Base-by-base conservation (phyloP, 1,284 basidiomycete genomes). In the Moniliophthora roreri region DNA sequence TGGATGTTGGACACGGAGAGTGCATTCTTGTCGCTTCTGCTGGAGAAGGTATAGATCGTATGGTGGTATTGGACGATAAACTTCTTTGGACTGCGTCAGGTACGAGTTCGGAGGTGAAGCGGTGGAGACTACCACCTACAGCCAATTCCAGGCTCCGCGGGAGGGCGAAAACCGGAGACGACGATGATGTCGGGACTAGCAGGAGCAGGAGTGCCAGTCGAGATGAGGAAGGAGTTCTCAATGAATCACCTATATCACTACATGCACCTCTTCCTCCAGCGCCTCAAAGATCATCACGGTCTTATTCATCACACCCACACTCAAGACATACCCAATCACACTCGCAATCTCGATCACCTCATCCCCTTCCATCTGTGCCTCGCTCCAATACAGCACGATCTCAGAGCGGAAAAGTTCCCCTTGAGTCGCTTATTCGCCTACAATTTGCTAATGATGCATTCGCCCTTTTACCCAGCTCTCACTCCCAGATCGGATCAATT, bases 11-110 rank as follows among this genome's bases (percentile, higher is more conserved):
- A 1, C 91, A 98, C 50, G 95, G 91, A 38, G 91, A 95, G 68
- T 98, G 95, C 64, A 75, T 94, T 24, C 78, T 97, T 1, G 82
- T 69, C 16, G 57, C 62, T 13, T 56, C 56, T 10, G 56, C 66
- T 21, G 63, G 71, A 9, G 85, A 90, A 57, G 95, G 94, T 7
- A 85, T 99, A 63, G 90, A 88, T 66, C 87, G 87, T 66, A 89
- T 98, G 56, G 81, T 89, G 11, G 87, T 84, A 0, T 82, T 93
- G 72, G 93, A 96, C 63, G 91, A 98, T 65, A 80, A 85, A 48
- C 79, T 89, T 42, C 78, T 99, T 2, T 99, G 95, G 95, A 93
- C 95, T 0, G 93, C 95, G 0, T 89, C 89, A 1, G 88, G 91
- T 2, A 46, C 44, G 24, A 84, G 79, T 51, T 91, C 93, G 6